Percentiles rank a stretch among this genome's conserved stretches.
These are phyloP conservation scores for Colletotrichum brevisporum DNA, from an alignment of 2,329 filamentous ascomycete genomes.

Conservation along the genomic window DNA sequence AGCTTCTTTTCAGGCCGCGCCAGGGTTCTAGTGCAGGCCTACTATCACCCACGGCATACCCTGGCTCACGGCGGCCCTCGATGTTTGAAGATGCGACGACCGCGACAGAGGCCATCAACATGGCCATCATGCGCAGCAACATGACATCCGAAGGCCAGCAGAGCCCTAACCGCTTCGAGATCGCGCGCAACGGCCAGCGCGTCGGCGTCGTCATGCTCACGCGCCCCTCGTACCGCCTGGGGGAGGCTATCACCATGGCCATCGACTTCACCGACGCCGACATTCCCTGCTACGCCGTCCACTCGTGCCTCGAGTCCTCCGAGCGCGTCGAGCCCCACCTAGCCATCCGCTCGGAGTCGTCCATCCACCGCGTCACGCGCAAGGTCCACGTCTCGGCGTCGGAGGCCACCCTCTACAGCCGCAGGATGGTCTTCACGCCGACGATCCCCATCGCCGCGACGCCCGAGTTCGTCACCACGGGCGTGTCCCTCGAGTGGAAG, in stretches of 20 bases:
- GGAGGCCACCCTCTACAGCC: slow-evolving; percentile 86
- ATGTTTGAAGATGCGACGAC: slow-evolving; percentile 69
- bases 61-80: slow-evolving; percentile 69
- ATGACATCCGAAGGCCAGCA: slow-evolving; percentile 76
- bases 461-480: slow-evolving; percentile 92
- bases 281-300: slow-evolving; percentile 87
- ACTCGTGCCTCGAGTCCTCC: slow-evolving; percentile 86
- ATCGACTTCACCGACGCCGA: slow-evolving; percentile 86
- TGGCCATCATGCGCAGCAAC: slow-evolving; percentile 89
- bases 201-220: slow-evolving; percentile 93
- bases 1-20: slow-evolving; percentile 74
- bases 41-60: slow-evolving; percentile 78
- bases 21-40: slow-evolving; percentile 71
- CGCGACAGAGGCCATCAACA: slow-evolving; percentile 89
- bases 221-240: slow-evolving; percentile 88
- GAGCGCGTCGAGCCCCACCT: slow-evolving; percentile 86
- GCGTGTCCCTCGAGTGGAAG: slow-evolving; percentile 89
- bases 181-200: slow-evolving; percentile 90
- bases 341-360: slow-evolving; percentile 87
- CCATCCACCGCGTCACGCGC: slow-evolving; percentile 88
- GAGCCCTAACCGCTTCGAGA: slow-evolving; percentile 94
- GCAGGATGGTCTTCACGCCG: slow-evolving; percentile 83
- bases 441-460: slow-evolving; percentile 88
- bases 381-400: slow-evolving; percentile 84
- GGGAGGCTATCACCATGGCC: slow-evolving; percentile 86